Evolutionary conservation across 257 asterid species (phyloP).

Genomic region (Scutellaria baicalensis): DNA sequence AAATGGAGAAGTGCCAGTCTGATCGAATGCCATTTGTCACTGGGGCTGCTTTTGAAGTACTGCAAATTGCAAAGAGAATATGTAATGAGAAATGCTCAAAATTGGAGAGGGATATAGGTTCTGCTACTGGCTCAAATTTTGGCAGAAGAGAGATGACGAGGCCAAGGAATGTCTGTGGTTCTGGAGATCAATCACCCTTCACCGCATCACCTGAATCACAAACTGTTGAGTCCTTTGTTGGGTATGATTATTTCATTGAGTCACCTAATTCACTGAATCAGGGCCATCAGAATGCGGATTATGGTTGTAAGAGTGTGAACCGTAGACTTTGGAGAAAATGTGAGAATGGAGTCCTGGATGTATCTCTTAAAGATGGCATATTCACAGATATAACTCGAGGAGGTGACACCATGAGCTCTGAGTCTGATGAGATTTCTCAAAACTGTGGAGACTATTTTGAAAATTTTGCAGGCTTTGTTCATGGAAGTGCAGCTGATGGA

Average conservation of each 20-base stretch:
- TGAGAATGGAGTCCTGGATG: conserved; percentile 49
- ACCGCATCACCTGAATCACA: conserved; percentile 83
- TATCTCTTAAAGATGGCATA: conserved; percentile 85
- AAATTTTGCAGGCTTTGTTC: conserved; percentile 62
- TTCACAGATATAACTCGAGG: conserved; percentile 42
- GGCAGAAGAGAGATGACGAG: conserved; percentile 35
- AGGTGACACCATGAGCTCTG: conserved; percentile 29
- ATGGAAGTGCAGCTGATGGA: conserved; percentile 28
- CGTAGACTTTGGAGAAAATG: conserved; percentile 69
- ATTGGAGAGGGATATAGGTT: conserved; percentile 40
- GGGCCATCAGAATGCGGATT: conserved; percentile 22
- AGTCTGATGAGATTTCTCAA: conserved; percentile 34
- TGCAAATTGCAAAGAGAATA: conserved; percentile 66
- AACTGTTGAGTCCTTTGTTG: conserved; percentile 52
- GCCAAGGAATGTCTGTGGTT: conserved; percentile 28
- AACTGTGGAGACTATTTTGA: conserved; percentile 28
- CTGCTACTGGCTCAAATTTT: conserved; percentile 44
- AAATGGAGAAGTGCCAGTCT: conserved; percentile 76
- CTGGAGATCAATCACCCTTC: conserved; percentile 49
- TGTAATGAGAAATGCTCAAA: conserved; percentile 39
- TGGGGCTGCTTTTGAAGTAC: conserved; percentile 90
- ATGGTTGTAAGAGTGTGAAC: conserved; percentile 53
- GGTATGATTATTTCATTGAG: conserved; percentile 40
- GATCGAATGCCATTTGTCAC: conserved; percentile 77
- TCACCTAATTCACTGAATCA: conserved; percentile 64